Conservation (phyloP, 2,329 filamentous ascomycete genomes). For the Penicillium sp. region DNA sequence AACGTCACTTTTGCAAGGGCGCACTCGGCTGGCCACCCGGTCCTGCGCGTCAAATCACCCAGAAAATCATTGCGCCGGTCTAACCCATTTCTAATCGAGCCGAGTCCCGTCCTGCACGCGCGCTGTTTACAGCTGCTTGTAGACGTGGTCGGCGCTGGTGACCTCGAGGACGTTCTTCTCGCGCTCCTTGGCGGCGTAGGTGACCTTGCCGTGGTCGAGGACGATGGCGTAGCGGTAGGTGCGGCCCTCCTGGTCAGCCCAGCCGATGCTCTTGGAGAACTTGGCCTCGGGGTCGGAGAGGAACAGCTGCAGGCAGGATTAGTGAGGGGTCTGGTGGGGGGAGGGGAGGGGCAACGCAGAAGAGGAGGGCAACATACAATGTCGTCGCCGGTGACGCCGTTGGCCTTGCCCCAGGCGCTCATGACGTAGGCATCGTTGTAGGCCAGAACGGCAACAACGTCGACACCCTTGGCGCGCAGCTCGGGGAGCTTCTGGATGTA, state of each 20-base stretch:
- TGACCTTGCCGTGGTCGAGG: constrained; percentile 78
- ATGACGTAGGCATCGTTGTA: constrained; percentile 85
- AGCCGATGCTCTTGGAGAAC: constrained; percentile 76
- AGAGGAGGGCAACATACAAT: constrained; percentile 50
- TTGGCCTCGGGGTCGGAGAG: constrained; percentile 68
- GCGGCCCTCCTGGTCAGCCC: constrained; percentile 67
- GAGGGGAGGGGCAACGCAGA: background rate
- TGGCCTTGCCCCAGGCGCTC: constrained; percentile 87
- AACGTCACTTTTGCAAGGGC: background rate
- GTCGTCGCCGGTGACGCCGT: constrained; percentile 69
- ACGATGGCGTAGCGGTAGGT: constrained; percentile 77
- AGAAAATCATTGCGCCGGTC: constrained; percentile 14
- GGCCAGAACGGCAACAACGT: constrained; percentile 75
- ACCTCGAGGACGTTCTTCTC: constrained; percentile 46
- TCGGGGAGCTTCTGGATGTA: constrained; percentile 70
- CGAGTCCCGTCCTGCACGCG: too few relatives aligned
- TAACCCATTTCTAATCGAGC: constrained; percentile 17
- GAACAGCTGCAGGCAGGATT: constrained; percentile 58
- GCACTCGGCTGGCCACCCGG: background rate
- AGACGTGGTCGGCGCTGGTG: constrained; percentile 47
- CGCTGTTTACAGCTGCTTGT: constrained; percentile 46
- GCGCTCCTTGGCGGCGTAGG: constrained; percentile 72
- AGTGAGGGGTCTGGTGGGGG: constrained; percentile 4
- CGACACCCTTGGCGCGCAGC: constrained; percentile 76
- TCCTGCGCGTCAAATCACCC: constrained; percentile 1